These are phyloP conservation scores for Brettanomyces bruxellensis DNA, from an alignment of 805 yeast species.

Conservation along the genomic window DNA sequence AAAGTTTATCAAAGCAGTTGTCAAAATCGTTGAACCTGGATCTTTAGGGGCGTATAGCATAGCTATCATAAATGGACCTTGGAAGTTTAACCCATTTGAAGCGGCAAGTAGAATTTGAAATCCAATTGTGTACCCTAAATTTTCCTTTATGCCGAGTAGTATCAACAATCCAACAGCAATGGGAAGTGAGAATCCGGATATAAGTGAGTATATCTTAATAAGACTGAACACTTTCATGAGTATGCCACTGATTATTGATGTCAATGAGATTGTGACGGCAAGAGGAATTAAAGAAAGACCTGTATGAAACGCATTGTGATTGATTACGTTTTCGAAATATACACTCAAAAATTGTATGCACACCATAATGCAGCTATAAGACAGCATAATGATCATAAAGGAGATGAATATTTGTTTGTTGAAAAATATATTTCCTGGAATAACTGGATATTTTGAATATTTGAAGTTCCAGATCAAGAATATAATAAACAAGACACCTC, in stretches of 20 bases:
- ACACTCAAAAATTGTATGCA: constrained; percentile 28
- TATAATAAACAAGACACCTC: constrained; percentile 27
- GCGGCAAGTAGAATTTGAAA: constrained; percentile 36
- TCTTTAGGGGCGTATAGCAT: constrained; percentile 44
- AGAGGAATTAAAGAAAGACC: constrained; percentile 38
- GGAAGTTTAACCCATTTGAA: constrained; percentile 36
- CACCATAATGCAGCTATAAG: constrained; percentile 33
- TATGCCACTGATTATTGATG: constrained; percentile 30
- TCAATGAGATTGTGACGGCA: constrained; percentile 31
- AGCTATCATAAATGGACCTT: constrained; percentile 32
- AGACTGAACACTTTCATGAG: constrained; percentile 28
- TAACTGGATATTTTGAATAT: constrained; percentile 11
- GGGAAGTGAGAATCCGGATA: constrained; percentile 28
- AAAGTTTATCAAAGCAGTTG: constrained; percentile 37
- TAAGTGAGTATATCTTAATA: constrained; percentile 32
- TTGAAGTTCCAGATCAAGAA: constrained; percentile 19
- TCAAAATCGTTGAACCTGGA: constrained; percentile 39
- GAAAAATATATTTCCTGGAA: constrained; percentile 8
- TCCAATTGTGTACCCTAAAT: constrained; percentile 31
- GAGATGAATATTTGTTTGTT: constrained; percentile 29
- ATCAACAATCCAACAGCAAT: constrained; percentile 37
- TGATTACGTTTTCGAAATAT: constrained; percentile 43
- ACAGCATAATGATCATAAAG: constrained; percentile 27
- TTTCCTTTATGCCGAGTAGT: constrained; percentile 32
- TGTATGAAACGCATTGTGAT: constrained; percentile 31